Evolutionary conservation across 805 yeast species (phyloP).

Genomic region (Blastobotrys terrestris): DNA sequence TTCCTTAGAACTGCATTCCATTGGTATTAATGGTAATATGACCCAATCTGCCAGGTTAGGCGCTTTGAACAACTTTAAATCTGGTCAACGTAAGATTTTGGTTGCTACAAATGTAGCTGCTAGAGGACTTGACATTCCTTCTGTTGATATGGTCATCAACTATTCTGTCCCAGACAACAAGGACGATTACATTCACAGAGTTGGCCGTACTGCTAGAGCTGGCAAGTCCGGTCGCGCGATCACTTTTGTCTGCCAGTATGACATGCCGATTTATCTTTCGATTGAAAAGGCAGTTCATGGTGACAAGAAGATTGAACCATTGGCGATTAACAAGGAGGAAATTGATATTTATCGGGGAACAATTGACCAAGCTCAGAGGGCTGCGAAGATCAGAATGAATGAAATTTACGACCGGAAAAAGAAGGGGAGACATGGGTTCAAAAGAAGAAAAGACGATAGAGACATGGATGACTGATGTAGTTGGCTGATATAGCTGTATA

Average conservation of each 20-base stretch:
- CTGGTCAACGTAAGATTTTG: slow-evolving; percentile 86
- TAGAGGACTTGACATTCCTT: slow-evolving; percentile 94
- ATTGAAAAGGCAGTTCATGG: slow-evolving; percentile 76
- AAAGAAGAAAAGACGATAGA: not conserved
- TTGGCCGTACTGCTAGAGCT: slow-evolving; percentile 99
- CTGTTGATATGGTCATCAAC: slow-evolving; percentile 82
- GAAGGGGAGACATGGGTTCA: no score
- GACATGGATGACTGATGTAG: no score
- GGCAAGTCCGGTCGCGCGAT: slow-evolving; percentile 82
- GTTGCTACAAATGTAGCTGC: slow-evolving; percentile 97
- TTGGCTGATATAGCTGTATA: no score
- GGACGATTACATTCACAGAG: slow-evolving; percentile 93
- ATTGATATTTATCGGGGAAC: slow-evolving; percentile 74
- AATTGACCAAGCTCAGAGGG: slow-evolving; percentile 87
- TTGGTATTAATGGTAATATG: slow-evolving; percentile 92
- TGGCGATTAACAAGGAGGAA: slow-evolving; percentile 63
- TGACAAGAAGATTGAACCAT: slow-evolving; percentile 43
- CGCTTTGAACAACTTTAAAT: slow-evolving; percentile 86
- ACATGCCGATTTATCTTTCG: slow-evolving; percentile 77
- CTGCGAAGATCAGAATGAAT: slow-evolving; percentile 76
- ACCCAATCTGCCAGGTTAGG: slow-evolving; percentile 88
- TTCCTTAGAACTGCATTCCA: slow-evolving; percentile 68
- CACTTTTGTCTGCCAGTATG: slow-evolving; percentile 88
- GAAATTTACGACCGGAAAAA: slow-evolving; percentile 48
- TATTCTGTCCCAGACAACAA: slow-evolving; percentile 94